phyloP scores from a whole-genome alignment of 345 rosid genomes.

The Hibiscus mutabilis region DNA sequence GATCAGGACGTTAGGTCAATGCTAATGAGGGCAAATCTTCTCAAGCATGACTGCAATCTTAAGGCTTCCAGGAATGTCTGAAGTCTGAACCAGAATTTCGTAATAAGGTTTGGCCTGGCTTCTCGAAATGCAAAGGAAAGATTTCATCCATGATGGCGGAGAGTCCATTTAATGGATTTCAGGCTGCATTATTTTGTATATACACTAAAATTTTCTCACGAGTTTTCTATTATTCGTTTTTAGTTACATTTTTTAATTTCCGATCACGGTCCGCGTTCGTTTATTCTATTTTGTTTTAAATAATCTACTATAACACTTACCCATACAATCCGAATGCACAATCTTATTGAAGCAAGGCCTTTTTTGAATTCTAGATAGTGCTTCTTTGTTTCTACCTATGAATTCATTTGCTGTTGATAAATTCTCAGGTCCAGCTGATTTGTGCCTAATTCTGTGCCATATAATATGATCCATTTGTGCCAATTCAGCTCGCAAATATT shows the following conservation, averaged over 20 bases:
- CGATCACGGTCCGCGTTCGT: neutral
- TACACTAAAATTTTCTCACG: neutral
- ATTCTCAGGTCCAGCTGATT: neutral
- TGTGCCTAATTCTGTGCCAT: neutral
- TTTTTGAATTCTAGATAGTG: neutral
- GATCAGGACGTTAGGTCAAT: neutral
- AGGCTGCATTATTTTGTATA: neutral
- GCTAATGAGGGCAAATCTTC: neutral
- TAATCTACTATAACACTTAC: too few species aligned
- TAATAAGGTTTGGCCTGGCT: neutral
- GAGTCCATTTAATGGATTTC: neutral
- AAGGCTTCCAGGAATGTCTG: neutral
- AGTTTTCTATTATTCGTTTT: neutral
- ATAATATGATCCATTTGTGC: neutral
- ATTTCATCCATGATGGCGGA: neutral
- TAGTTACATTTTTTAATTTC: neutral
- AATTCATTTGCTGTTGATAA: neutral
- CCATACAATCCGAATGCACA: too few species aligned
- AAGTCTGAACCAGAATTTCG: neutral
- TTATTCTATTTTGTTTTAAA: neutral
- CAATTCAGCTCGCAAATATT: too few species aligned
- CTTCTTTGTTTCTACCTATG: neutral
- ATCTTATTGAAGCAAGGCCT: neutral
- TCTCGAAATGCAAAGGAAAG: neutral
- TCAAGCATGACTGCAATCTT: neutral